Conservation (phyloP, 139 green algal species). For the Asterochloris sp. region DNA sequence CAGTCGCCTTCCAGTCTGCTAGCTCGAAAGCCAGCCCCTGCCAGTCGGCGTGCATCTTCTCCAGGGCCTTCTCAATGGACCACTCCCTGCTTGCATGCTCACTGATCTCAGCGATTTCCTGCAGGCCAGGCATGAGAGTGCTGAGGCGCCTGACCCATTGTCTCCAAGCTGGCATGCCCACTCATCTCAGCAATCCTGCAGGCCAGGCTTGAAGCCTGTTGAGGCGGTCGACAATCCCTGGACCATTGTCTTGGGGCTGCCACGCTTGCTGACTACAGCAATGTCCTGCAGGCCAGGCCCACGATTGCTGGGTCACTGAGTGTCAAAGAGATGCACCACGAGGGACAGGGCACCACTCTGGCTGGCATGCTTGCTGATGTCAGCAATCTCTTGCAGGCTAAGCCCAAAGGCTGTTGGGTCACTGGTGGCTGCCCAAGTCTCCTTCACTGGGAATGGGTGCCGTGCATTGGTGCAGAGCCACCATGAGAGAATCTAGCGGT, state of each 20-base stretch:
- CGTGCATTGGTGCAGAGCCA: too few species aligned
- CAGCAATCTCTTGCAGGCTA: constrained; percentile 24
- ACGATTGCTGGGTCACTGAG: too few species aligned
- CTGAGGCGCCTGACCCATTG: background rate
- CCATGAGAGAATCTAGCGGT: too few species aligned
- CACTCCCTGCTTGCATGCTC: constrained; percentile 47
- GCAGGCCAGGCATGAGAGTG: background rate
- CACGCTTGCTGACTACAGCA: too few species aligned
- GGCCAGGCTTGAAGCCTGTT: too few species aligned
- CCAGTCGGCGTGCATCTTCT: constrained; percentile 53
- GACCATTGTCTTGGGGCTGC: too few species aligned
- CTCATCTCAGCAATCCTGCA: background rate
- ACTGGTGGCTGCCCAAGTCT: too few species aligned
- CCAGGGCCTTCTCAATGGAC: constrained; percentile 48
- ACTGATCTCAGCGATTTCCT: constrained; percentile 37
- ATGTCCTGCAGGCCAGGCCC: too few species aligned
- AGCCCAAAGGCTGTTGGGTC: background rate
- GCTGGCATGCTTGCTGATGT: constrained; percentile 17
- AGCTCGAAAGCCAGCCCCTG: constrained; percentile 63
- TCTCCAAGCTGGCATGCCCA: constrained; percentile 39
- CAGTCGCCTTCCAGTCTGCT: constrained; percentile 63
- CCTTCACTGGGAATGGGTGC: too few species aligned
- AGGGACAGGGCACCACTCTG: too few species aligned
- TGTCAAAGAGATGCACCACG: too few species aligned
- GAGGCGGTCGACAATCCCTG: too few species aligned